Evolutionary conservation across 176 grass and related monocot genomes (phyloP).

Genomic region (Guadua angustifolia): DNA sequence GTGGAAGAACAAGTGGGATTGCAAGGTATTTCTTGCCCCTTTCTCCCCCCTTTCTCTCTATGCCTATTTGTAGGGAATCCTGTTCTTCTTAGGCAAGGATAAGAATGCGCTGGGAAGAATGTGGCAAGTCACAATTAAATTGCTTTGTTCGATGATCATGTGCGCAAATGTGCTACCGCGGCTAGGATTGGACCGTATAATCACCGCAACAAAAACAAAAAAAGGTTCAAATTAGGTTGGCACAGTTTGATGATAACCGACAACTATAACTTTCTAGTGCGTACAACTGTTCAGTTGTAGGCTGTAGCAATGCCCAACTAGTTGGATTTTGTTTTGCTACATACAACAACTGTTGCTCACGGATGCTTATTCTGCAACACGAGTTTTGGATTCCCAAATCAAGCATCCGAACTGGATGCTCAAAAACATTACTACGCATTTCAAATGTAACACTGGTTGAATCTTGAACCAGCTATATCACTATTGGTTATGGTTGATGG

Average conservation of each 20-base stretch:
- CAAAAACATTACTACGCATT: not conserved
- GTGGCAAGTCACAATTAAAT: not conserved
- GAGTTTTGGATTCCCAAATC: slow-evolving; percentile 15
- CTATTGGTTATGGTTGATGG: not conserved
- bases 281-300: not conserved
- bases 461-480: not conserved
- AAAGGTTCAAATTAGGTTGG: not conserved
- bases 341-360: not conserved
- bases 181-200: not conserved
- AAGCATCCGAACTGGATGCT: slow-evolving; percentile 25
- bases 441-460: not conserved
- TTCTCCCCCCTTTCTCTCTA: not conserved
- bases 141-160: not conserved
- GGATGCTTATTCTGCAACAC: slow-evolving; percentile 22
- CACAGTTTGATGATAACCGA: not conserved
- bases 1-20: slow-evolving; percentile 83
- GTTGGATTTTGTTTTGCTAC: not conserved
- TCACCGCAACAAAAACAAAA: not conserved
- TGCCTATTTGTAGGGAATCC: not conserved
- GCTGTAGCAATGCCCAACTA: not conserved
- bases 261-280: not conserved
- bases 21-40: slow-evolving; percentile 52
- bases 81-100: slow-evolving; percentile 2
- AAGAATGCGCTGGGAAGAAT: not conserved
- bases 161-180: not conserved